phyloP scores from a whole-genome alignment of 2,329 filamentous ascomycete genomes.

The Cytospora schulzeri region DNA sequence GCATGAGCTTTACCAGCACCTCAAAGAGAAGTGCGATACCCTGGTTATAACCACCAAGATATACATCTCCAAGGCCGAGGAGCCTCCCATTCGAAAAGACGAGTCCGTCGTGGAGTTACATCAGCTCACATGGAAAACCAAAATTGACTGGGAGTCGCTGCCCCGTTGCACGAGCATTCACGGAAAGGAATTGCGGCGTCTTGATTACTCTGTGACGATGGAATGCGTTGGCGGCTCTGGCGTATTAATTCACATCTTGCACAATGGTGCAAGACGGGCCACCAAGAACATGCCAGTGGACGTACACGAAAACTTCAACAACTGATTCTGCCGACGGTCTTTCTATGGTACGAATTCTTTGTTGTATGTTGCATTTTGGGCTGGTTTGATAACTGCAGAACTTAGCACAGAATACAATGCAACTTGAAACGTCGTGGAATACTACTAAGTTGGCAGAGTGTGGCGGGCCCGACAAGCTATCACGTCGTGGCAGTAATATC shows the following conservation, averaged over 20 bases:
- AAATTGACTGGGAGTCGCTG: slow-evolving; percentile 19
- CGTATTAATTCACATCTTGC: slow-evolving; percentile 28
- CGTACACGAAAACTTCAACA: slow-evolving; percentile 1
- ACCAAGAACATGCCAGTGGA: slow-evolving; percentile 28
- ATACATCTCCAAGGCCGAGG: slow-evolving; percentile 1
- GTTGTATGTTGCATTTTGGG: no score
- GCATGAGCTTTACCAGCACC: slow-evolving; percentile 2
- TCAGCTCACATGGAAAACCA: slow-evolving; percentile 24
- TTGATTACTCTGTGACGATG: slow-evolving; percentile 28
- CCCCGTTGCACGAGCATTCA: slow-evolving; percentile 7
- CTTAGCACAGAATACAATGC: neutral
- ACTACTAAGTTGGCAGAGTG: no score
- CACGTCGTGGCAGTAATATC: neutral
- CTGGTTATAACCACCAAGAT: slow-evolving; percentile 5
- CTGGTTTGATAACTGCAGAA: neutral
- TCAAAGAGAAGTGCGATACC: neutral
- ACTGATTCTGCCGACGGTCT: neutral
- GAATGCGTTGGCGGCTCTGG: slow-evolving; percentile 19
- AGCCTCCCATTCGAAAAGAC: slow-evolving; percentile 9
- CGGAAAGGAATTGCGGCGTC: neutral
- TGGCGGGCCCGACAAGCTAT: no score
- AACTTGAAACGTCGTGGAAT: neutral
- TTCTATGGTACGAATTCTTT: neutral
- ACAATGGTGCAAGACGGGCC: slow-evolving; percentile 24
- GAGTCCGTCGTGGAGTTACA: slow-evolving; percentile 9